These are phyloP conservation scores for Psophocarpus tetragonolobus DNA, from an alignment of 306 rosid species.

Conservation along the genomic window DNA sequence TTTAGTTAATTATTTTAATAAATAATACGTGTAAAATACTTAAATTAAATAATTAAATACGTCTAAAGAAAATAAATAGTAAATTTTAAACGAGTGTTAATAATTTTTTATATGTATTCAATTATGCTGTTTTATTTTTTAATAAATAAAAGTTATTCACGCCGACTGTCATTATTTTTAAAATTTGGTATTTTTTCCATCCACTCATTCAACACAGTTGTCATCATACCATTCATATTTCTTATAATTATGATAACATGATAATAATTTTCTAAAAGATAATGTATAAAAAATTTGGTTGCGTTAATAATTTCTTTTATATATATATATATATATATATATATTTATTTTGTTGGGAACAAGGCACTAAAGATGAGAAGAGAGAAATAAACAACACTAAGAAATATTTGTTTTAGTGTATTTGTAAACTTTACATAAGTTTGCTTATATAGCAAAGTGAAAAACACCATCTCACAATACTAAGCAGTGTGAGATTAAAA, in stretches of 20 bases:
- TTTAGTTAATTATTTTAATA: too few relatives aligned
- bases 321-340: too few relatives aligned
- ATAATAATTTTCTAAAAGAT: not conserved
- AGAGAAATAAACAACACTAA: too few relatives aligned
- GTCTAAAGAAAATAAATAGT: not conserved
- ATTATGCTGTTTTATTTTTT: not conserved
- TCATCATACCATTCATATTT: not conserved
- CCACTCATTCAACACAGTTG: not conserved
- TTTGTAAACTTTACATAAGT: too few relatives aligned
- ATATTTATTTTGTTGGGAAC: too few relatives aligned
- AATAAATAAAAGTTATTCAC: not conserved
- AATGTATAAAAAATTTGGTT: not conserved
- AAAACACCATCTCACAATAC: too few relatives aligned
- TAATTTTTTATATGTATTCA: too few relatives aligned
- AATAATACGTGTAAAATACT: not conserved
- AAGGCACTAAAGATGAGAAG: too few relatives aligned
- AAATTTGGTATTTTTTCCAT: not conserved
- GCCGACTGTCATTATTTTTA: not conserved
- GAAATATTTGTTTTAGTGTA: too few relatives aligned
- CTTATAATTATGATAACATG: not conserved
- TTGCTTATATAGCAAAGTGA: too few relatives aligned
- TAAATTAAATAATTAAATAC: too few relatives aligned
- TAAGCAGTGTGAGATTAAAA: too few relatives aligned
- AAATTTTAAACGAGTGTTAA: not conserved
- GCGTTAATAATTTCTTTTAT: not conserved